Conservation (phyloP, 345 rosid genomes). For the Aquilaria yunnanensis region DNA sequence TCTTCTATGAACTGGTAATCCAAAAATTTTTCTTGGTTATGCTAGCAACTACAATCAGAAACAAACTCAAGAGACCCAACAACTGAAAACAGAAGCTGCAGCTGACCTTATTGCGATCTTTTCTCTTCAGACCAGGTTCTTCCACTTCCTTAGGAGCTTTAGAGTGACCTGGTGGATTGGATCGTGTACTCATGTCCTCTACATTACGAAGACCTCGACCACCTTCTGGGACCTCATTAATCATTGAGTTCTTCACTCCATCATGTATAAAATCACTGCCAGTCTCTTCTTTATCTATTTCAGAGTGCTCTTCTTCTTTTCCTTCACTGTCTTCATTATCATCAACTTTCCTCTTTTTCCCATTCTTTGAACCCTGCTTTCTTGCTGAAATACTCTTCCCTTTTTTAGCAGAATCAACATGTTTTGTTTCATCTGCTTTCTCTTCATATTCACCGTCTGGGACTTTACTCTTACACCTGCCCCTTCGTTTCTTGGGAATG, state of each 20-base stretch:
- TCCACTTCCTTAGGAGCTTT: background rate
- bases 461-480: background rate
- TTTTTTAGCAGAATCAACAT: background rate
- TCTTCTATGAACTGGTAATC: constrained; percentile 3
- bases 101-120: background rate
- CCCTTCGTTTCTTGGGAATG: background rate
- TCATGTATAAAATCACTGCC: background rate
- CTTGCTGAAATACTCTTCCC: background rate
- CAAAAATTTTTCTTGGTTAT: background rate
- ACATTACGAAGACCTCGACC: background rate
- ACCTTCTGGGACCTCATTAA: background rate
- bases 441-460: background rate
- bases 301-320: background rate
- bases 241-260: background rate
- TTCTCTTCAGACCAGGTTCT: background rate
- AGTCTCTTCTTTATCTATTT: background rate
- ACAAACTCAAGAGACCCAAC: background rate
- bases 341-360: background rate
- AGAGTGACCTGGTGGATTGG: too few relatives aligned
- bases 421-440: background rate
- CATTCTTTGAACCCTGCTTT: background rate
- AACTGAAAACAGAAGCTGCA: background rate
- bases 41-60: too few relatives aligned
- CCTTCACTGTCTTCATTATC: background rate
- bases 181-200: background rate